Evolutionary conservation across 768 basidiomycete species (phyloP).

Genomic region (Leccinellum luteum): DNA sequence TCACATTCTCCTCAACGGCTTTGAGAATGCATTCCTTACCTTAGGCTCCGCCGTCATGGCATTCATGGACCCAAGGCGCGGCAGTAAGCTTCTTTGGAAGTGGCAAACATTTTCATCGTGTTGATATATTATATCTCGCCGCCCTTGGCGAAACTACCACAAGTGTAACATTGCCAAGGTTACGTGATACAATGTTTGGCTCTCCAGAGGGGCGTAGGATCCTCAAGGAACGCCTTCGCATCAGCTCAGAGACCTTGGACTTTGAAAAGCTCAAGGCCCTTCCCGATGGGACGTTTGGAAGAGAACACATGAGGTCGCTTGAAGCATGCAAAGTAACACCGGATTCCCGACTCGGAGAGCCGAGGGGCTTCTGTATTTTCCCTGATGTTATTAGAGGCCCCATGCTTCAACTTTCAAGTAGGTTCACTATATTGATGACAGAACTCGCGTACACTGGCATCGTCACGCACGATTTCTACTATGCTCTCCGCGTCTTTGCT

Average conservation of each 20-base stretch:
- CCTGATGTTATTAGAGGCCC: neutral
- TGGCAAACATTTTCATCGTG: neutral
- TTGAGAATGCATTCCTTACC: conserved; percentile 84
- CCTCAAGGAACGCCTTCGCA: conserved; percentile 76
- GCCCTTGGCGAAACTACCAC: conserved; percentile 93
- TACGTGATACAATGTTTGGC: conserved; percentile 75
- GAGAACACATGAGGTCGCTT: conserved; percentile 88
- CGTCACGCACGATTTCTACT: conserved; percentile 97
- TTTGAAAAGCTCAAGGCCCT: conserved; percentile 62
- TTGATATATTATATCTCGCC: conserved; percentile 59
- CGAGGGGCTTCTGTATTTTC: conserved; percentile 48
- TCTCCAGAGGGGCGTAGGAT: conserved; percentile 83
- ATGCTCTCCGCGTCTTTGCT: conserved; percentile 89
- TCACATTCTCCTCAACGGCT: conserved; percentile 75
- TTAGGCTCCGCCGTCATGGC: conserved; percentile 84
- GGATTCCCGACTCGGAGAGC: conserved; percentile 89
- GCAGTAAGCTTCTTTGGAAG: conserved; percentile 52
- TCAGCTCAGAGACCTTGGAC: conserved; percentile 75
- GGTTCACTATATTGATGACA: conserved; percentile 94
- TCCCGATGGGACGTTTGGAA: conserved; percentile 80
- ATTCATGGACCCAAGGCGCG: conserved; percentile 75
- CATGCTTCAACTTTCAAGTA: conserved; percentile 35
- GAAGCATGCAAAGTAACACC: conserved; percentile 86
- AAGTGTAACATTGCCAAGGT: conserved; percentile 66
- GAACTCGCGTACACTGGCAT: conserved; percentile 98